Evolutionary conservation across 2,329 filamentous ascomycete species (phyloP).

Genomic region (Trichoderma hamatum): DNA sequence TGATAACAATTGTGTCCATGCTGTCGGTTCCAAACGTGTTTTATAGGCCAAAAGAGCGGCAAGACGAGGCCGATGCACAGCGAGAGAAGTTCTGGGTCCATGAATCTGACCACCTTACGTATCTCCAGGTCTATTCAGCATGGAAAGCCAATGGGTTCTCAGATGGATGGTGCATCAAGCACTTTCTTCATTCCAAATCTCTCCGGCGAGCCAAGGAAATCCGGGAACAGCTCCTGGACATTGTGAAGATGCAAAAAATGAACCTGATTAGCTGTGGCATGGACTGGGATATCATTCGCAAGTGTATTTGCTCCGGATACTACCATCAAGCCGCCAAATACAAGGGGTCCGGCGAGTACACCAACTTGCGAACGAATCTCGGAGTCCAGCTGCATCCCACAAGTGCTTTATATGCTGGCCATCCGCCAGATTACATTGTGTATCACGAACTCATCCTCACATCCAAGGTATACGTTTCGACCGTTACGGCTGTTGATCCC

Average conservation of each 20-base stretch:
- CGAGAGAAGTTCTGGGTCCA: conserved; percentile 98
- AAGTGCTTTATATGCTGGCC: conserved; percentile 89
- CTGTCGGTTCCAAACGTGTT: conserved; percentile 95
- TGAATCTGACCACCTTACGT: conserved; percentile 93
- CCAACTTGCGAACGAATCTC: conserved; percentile 93
- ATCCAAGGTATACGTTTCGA: conserved; percentile 97
- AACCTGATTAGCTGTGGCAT: conserved; percentile 83
- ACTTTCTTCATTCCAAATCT: conserved; percentile 95
- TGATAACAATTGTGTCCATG: conserved; percentile 98
- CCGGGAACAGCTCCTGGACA: conserved; percentile 87
- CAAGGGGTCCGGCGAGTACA: conserved; percentile 95
- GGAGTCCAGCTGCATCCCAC: conserved; percentile 95
- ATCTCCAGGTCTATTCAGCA: conserved; percentile 92
- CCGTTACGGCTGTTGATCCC: conserved; percentile 92
- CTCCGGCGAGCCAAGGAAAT: conserved; percentile 91
- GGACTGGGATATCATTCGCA: conserved; percentile 94
- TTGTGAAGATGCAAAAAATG: conserved; percentile 95
- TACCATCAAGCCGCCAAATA: conserved; percentile 97
- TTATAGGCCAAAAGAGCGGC: conserved; percentile 93
- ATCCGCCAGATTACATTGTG: conserved; percentile 93
- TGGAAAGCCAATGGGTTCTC: conserved; percentile 91
- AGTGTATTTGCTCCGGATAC: conserved; percentile 96
- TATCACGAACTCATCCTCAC: conserved; percentile 98
- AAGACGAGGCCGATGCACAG: conserved; percentile 93
- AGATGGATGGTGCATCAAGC: conserved; percentile 88